Conservation (phyloP, 768 basidiomycete genomes). For the Mycena galericulata region DNA sequence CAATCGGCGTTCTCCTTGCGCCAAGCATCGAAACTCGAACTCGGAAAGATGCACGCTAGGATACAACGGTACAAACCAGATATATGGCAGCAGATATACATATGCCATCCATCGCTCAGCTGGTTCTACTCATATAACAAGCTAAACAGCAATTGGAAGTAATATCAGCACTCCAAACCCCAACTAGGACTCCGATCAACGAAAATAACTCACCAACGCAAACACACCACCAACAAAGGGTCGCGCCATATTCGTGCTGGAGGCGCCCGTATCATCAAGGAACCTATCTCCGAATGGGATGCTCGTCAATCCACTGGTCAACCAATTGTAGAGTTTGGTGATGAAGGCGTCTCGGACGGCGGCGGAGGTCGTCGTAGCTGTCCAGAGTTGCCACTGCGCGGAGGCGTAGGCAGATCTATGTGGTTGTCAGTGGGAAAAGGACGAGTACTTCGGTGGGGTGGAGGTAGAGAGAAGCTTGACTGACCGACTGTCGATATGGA, state of each 20-base stretch:
- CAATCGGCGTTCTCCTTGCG: no score
- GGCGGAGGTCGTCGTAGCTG: slow-evolving; percentile 61
- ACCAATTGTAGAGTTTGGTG: slow-evolving; percentile 60
- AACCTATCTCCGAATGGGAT: slow-evolving; percentile 63
- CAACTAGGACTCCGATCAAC: no score
- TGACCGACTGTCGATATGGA: slow-evolving; percentile 14
- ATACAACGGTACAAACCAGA: no score
- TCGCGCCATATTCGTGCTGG: slow-evolving; percentile 60
- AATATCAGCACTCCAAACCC: no score
- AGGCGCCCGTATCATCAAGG: slow-evolving; percentile 49
- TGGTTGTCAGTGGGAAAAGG: slow-evolving; percentile 3
- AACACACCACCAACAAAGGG: slow-evolving; percentile 69
- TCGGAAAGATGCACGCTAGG: no score
- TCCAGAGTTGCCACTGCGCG: slow-evolving; percentile 65
- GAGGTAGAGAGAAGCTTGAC: neutral
- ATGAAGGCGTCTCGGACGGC: slow-evolving; percentile 63
- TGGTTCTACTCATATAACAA: no score
- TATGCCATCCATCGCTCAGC: no score
- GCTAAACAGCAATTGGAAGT: no score
- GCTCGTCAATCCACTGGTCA: slow-evolving; percentile 57
- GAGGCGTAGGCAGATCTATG: slow-evolving; percentile 53
- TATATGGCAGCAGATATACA: no score
- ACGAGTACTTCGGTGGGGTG: no score
- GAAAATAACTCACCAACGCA: slow-evolving; percentile 58
- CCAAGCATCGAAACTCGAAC: no score